phyloP scores from a whole-genome alignment of 495 filamentous ascomycete genomes.

The Haplographium delicatum region DNA sequence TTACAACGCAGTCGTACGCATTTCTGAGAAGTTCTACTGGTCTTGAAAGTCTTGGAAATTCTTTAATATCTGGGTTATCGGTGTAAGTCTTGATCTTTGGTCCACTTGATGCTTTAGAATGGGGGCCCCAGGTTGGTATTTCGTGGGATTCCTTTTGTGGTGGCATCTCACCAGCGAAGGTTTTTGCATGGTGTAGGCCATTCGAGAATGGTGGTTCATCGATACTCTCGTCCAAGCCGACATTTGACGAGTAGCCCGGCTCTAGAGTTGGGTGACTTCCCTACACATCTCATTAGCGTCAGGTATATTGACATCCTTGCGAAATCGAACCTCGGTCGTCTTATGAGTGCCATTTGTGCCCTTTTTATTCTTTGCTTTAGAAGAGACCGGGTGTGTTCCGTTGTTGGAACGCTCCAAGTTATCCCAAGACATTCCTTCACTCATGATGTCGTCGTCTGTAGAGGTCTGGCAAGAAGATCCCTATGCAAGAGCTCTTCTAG shows the following conservation, averaged over 20 bases:
- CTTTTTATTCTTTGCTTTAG: neutral
- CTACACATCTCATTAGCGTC: neutral
- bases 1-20: constrained; percentile 59
- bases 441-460: constrained; percentile 7
- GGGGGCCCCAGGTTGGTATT: constrained; percentile 15
- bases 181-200: neutral
- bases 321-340: constrained; percentile 5
- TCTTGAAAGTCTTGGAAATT: constrained; percentile 49
- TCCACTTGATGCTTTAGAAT: constrained; percentile 14
- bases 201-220: constrained; percentile 1
- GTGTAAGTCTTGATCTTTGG: constrained; percentile 36
- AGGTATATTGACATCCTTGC: neutral
- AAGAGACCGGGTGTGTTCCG: neutral
- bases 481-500: too few relatives aligned
- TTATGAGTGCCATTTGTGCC: neutral
- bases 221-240: constrained; percentile 1
- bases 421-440: constrained; percentile 6
- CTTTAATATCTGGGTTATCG: constrained; percentile 32
- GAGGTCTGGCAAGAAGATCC: constrained; percentile 7
- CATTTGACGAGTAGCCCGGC: constrained; percentile 4
- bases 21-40: constrained; percentile 51
- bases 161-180: neutral
- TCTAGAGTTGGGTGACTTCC: neutral
- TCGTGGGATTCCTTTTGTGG: constrained; percentile 9
- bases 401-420: neutral